A percentile compares a stretch with the other conserved stretches of the same genome.
Evolutionary conservation across 2,329 filamentous ascomycete species (phyloP).

Genomic region (Alternaria brassicae): DNA sequence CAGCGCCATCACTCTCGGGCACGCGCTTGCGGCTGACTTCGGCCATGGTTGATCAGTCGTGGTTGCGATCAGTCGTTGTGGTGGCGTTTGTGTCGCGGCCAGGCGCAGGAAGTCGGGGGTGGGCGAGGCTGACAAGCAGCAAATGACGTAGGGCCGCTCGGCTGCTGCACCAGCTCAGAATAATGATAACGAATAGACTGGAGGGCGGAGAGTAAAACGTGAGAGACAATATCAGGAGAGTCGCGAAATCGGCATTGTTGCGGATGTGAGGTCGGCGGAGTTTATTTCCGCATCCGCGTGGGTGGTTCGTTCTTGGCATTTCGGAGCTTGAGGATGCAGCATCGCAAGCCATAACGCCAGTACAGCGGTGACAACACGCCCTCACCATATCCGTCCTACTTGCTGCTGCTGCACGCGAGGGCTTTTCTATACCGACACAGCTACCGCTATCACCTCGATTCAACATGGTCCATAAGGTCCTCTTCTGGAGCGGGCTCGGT

Average conservation of each 20-base stretch:
- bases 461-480: slow-evolving; percentile 64
- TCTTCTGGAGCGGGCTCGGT: slow-evolving; percentile 95
- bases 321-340: slow-evolving; percentile 21
- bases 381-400: slow-evolving; percentile 26
- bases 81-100: neutral
- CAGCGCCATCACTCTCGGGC: slow-evolving; percentile 39
- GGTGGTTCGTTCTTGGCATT: slow-evolving; percentile 22
- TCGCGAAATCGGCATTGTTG: slow-evolving; percentile 5
- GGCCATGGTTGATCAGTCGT: slow-evolving; percentile 36
- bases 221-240: slow-evolving; percentile 7
- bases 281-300: slow-evolving; percentile 27
- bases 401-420: slow-evolving; percentile 22
- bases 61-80: slow-evolving; percentile 6
- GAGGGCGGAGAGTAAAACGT: slow-evolving; percentile 4
- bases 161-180: neutral
- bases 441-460: neutral
- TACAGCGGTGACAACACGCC: slow-evolving; percentile 32
- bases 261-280: slow-evolving; percentile 17
- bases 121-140: slow-evolving; percentile 1
- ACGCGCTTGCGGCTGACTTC: slow-evolving; percentile 42
- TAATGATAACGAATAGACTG: slow-evolving; percentile 7
- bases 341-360: slow-evolving; percentile 27
- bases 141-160: slow-evolving; percentile 6
- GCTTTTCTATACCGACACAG: slow-evolving; percentile 10
- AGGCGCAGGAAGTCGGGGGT: slow-evolving; percentile 7